These are phyloP conservation scores for Pugionium cornutum DNA, from an alignment of 345 rosid genomes.

Conservation along the genomic window DNA sequence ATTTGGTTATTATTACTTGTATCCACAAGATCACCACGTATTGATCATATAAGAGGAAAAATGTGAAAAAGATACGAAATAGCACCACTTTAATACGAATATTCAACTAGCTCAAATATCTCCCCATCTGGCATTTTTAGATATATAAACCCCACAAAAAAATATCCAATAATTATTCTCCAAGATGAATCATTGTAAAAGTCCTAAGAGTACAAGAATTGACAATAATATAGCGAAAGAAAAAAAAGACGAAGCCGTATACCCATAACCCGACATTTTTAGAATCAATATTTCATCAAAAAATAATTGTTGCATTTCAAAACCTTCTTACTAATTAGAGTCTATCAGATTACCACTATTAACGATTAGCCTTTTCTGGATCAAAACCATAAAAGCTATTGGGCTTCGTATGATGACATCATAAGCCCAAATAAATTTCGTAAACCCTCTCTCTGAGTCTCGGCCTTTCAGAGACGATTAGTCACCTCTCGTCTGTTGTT, in stretches of 20 bases:
- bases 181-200: background rate
- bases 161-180: background rate
- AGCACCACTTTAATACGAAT: background rate
- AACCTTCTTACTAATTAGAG: no score
- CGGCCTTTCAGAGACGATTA: background rate
- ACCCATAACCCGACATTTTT: no score
- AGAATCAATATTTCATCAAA: no score
- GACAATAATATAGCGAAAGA: background rate
- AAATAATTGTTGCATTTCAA: no score
- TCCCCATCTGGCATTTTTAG: conserved; percentile 11
- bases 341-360: no score
- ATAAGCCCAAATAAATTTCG: conserved; percentile 14
- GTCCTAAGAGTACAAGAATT: no score
- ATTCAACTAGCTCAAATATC: conserved; percentile 19
- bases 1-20: background rate
- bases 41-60: background rate
- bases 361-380: background rate
- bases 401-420: background rate
- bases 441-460: conserved; percentile 8
- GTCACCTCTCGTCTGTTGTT: background rate
- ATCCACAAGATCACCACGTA: background rate
- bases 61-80: background rate
- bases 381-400: background rate
- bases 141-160: conserved; percentile 4
- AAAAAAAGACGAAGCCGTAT: background rate